Evolutionary conservation across 179 eudicot genomes (phyloP), one percentile per base, ranked within the genome.

Genomic region (Monotropa hypopitys): DNA sequence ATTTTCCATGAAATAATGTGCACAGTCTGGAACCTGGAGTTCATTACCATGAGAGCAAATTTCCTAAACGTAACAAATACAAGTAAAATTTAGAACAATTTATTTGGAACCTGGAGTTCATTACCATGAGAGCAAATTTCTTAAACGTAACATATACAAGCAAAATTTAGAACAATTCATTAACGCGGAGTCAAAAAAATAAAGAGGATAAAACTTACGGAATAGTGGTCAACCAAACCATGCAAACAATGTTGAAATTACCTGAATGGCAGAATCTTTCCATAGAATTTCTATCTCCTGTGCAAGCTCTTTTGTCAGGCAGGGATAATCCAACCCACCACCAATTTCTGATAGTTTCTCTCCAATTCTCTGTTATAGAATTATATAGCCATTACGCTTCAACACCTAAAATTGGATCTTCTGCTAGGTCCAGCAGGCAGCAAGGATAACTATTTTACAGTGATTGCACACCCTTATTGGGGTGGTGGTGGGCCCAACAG

Each of bases 211-310:
- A n/a, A 23, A 26, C 61, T 40, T 26, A 45, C 5, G 5, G 46
- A 56, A 59, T 46, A 40, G 67, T 1, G 21, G 21, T 79, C 77
- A 79, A 12, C 32, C 26, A 71, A 62, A 4, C 47, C 56, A 77
- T 38, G 45, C 35, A 66, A 68, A 54, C 40, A 23, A 33, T 73
- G 38, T 72, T 51, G 42, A 28, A 82, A 45, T 42, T 76, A 94
- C 98, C 97, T 94, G 98, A 82, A 94, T 94, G 23, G 98, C 97
- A 49, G 88, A 73, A 84, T 94, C 98, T 76, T 82, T 90, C 98
- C 98, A 94, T 47, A 94, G 76, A 59, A 81, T 82, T 84, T 86
- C 90, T 18, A 94, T 94, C 43, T 91, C 97, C 70, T 77, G 77
- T 5, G 94, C 90, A 72, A 92, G 89, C 80, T 91, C 92, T 74